Conservation (phyloP, 2,329 filamentous ascomycete genomes). For the Aspergillus floridensis region DNA sequence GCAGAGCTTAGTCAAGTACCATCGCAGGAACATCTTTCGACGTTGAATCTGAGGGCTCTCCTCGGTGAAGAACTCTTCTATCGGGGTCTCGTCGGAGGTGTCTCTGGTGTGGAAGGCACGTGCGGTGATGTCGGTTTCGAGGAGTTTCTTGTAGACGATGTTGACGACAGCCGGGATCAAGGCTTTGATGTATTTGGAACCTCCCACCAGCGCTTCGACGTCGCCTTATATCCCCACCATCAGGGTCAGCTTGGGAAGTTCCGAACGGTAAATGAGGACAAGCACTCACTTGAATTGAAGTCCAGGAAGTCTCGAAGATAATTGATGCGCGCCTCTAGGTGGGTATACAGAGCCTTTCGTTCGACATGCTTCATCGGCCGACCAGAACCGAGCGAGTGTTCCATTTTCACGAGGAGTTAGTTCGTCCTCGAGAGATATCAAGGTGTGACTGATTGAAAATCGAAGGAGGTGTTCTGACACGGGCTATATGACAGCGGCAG, state of each 20-base stretch:
- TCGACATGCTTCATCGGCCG: constrained; percentile 58
- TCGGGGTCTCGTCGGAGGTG: constrained; percentile 64
- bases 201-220: constrained; percentile 66
- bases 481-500: neutral
- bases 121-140: constrained; percentile 78
- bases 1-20: constrained; percentile 72
- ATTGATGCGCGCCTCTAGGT: constrained; percentile 65
- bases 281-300: constrained; percentile 63
- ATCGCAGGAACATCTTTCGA: constrained; percentile 73
- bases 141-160: constrained; percentile 77
- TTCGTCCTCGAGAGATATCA: neutral
- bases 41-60: constrained; percentile 72
- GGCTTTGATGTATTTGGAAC: constrained; percentile 75
- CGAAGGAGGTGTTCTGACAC: neutral
- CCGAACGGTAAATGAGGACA: neutral
- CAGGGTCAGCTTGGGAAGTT: neutral
- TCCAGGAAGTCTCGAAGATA: constrained; percentile 76
- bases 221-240: constrained; percentile 52
- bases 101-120: constrained; percentile 65
- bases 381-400: constrained; percentile 15
- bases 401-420: constrained; percentile 7
- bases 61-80: constrained; percentile 63
- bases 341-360: constrained; percentile 68
- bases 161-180: constrained; percentile 80
- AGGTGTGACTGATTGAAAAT: neutral